Evolutionary conservation across 768 basidiomycete genomes (phyloP).

Genomic region (Tricholoma hemisulphureum): DNA sequence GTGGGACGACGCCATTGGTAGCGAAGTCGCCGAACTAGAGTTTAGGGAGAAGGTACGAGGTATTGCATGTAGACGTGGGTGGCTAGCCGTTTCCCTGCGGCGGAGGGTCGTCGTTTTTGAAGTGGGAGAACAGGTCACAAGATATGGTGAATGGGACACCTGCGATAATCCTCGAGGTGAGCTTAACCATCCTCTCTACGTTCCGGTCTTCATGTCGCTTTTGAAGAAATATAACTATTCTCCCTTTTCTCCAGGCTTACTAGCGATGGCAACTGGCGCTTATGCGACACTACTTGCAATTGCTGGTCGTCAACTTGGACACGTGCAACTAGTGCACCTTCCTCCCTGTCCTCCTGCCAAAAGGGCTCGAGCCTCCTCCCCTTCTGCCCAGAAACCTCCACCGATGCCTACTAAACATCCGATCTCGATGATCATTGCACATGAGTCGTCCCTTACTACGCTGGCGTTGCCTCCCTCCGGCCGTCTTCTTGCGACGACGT

Average conservation of each 20-base stretch:
- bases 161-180: constrained; percentile 82
- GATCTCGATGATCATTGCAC: constrained; percentile 80
- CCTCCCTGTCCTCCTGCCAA: constrained; percentile 71
- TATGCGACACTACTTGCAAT: constrained; percentile 82
- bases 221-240: not conserved
- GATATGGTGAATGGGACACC: constrained; percentile 82
- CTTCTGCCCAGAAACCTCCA: constrained; percentile 53
- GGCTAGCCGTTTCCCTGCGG: constrained; percentile 80
- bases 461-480: constrained; percentile 79
- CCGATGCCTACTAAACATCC: constrained; percentile 60
- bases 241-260: constrained; percentile 48
- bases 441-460: constrained; percentile 75
- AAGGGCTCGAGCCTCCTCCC: constrained; percentile 53
- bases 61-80: constrained; percentile 75
- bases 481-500: constrained; percentile 78
- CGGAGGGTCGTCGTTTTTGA: constrained; percentile 78
- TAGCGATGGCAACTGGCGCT: constrained; percentile 76
- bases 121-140: constrained; percentile 57
- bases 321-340: constrained; percentile 84
- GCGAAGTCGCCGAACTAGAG: constrained; percentile 84
- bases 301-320: constrained; percentile 82
- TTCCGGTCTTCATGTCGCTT: not conserved
- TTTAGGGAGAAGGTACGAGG: constrained; percentile 84
- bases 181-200: constrained; percentile 16
- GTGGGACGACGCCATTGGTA: constrained; percentile 79